These are phyloP conservation scores for Ceriops zippeliana DNA, from an alignment of 345 rosid genomes.

Conservation along the genomic window DNA sequence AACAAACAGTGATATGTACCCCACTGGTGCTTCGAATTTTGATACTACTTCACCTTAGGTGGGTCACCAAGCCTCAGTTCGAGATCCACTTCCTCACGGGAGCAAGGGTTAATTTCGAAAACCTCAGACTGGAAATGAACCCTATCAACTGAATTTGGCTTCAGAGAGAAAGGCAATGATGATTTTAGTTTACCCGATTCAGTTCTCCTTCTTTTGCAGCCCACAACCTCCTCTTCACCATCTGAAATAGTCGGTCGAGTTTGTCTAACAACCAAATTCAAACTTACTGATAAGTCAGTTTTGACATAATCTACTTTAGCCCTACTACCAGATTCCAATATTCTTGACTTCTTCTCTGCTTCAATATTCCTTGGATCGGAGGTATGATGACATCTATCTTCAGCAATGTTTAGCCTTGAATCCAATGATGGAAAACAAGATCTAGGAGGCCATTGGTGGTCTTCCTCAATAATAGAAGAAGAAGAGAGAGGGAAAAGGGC, in stretches of 20 bases:
- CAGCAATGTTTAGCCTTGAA: constrained; percentile 27
- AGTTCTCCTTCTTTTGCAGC: constrained; percentile 51
- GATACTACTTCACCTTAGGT: constrained; percentile 51
- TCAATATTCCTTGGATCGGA: constrained; percentile 27
- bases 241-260: constrained; percentile 28
- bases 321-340: constrained; percentile 26
- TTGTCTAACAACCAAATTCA: constrained; percentile 53
- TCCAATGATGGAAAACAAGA: constrained; percentile 32
- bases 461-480: constrained; percentile 32
- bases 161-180: constrained; percentile 40
- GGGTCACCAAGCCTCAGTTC: constrained; percentile 83
- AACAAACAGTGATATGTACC: constrained; percentile 15
- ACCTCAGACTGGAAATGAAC: constrained; percentile 36
- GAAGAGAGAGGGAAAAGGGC: constrained; percentile 27
- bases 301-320: constrained; percentile 38
- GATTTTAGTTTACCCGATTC: constrained; percentile 19
- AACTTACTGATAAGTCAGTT: constrained; percentile 53
- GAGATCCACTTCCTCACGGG: constrained; percentile 74
- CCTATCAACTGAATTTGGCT: constrained; percentile 39
- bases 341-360: constrained; percentile 37
- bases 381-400: constrained; percentile 20
- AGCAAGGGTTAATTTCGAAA: constrained; percentile 35
- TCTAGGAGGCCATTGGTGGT: constrained; percentile 18
- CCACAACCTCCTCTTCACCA: constrained; percentile 29
- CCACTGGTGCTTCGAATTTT: constrained; percentile 1